These are phyloP conservation scores for Pythium diclinum DNA, from an alignment of 352 stramenopile genomes.

Conservation along the genomic window DNA sequence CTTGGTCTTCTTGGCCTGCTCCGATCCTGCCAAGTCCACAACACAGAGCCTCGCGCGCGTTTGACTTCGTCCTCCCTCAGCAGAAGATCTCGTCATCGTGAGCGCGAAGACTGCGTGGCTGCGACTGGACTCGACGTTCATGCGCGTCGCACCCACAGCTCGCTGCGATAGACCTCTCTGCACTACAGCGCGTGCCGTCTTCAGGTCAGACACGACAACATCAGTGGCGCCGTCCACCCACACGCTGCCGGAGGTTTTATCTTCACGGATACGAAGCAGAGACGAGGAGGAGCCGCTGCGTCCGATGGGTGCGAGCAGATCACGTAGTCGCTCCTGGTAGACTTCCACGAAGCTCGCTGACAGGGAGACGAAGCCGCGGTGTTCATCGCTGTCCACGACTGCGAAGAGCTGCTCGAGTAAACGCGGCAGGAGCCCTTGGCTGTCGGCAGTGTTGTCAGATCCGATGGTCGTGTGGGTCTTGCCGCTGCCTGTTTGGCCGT, in stretches of 20 bases:
- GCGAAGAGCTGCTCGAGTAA: conserved; percentile 37
- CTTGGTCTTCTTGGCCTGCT: conserved; percentile 54
- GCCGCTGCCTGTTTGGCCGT: conserved; percentile 67
- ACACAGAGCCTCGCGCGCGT: conserved; percentile 40
- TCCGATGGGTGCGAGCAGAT: conserved; percentile 34
- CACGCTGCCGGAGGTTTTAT: conserved; percentile 27
- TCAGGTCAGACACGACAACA: conserved; percentile 34
- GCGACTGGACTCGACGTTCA: conserved; percentile 66
- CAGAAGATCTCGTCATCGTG: conserved; percentile 35
- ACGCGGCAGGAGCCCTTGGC: conserved; percentile 38
- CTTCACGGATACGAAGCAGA: conserved; percentile 44
- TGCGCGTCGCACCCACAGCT: conserved; percentile 41
- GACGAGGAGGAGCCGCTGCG: conserved; percentile 10
- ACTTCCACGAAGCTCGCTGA: conserved; percentile 62
- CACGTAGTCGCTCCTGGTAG: conserved; percentile 64
- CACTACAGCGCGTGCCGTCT: conserved; percentile 34
- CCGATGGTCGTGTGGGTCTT: conserved; percentile 66
- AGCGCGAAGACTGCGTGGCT: conserved; percentile 72
- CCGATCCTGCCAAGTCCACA: conserved; percentile 69
- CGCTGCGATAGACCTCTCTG: conserved; percentile 37
- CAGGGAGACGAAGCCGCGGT: conserved; percentile 32
- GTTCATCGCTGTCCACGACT: conserved; percentile 20
- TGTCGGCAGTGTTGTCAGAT: conserved; percentile 5
- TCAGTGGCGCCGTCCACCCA: conserved; percentile 53
- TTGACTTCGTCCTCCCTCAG: background rate